Conservation (phyloP, 148 eudicot genomes). For the Linanthus parryae region DNA sequence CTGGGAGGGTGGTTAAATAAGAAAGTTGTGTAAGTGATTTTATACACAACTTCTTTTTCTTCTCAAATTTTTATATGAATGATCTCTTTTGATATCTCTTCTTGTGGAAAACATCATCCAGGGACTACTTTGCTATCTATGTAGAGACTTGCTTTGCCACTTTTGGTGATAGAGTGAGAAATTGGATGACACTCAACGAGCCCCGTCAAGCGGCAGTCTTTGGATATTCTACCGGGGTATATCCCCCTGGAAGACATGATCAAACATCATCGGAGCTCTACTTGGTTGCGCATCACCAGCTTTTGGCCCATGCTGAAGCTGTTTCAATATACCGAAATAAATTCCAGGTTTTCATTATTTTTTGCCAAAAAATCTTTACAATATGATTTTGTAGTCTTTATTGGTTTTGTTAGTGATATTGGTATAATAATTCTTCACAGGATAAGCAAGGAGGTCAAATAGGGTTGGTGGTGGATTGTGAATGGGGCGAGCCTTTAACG, state of each 20-base stretch:
- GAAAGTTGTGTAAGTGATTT: conserved; percentile 51
- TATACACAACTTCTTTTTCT: too few species aligned
- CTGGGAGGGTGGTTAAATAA: conserved; percentile 70
- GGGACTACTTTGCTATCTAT: conserved; percentile 65
- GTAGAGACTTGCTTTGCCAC: conserved; percentile 73
- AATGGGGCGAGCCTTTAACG: conserved; percentile 71
- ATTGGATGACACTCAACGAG: conserved; percentile 76
- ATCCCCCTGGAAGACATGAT: conserved; percentile 65
- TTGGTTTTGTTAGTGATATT: neutral
- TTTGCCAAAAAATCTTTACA: too few species aligned
- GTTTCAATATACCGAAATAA: conserved; percentile 50
- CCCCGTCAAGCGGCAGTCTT: conserved; percentile 71
- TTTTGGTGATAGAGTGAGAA: conserved; percentile 75
- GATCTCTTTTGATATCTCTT: too few species aligned
- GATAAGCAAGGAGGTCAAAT: too few species aligned
- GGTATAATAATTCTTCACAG: conserved; percentile 15
- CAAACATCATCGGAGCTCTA: conserved; percentile 42
- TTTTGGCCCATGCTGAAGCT: conserved; percentile 70
- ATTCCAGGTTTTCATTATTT: conserved; percentile 33
- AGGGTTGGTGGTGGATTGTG: conserved; percentile 63
- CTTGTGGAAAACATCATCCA: conserved; percentile 33
- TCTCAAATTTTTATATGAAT: too few species aligned
- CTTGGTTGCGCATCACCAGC: conserved; percentile 67
- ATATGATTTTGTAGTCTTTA: too few species aligned
- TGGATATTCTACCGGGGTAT: conserved; percentile 51